Conservation (phyloP, 148 eudicot species). For the Vaccinium vitisidaea region DNA sequence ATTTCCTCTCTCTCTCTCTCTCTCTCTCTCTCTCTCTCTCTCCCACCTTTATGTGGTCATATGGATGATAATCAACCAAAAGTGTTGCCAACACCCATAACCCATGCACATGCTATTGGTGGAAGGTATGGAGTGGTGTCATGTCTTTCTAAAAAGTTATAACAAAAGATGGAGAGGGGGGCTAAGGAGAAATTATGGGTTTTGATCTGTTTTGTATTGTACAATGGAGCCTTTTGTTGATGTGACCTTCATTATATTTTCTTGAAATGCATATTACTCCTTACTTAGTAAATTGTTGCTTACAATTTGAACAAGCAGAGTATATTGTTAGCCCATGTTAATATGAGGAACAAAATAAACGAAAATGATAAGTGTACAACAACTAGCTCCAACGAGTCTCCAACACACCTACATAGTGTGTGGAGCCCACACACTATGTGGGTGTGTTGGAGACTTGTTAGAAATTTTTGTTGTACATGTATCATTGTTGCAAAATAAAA, state of each 20-base stretch:
- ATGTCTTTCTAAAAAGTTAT: neutral
- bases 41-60: conserved; percentile 5
- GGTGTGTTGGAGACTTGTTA: too few species aligned
- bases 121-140: conserved; percentile 27
- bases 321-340: too few species aligned
- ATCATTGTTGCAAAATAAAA: too few species aligned
- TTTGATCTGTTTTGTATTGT: conserved; percentile 5
- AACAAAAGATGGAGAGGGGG: neutral
- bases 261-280: too few species aligned
- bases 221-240: conserved; percentile 8
- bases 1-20: neutral
- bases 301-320: too few species aligned
- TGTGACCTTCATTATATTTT: neutral
- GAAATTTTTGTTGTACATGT: too few species aligned
- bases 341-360: too few species aligned
- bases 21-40: neutral
- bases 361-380: too few species aligned
- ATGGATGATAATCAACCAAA: conserved; percentile 19
- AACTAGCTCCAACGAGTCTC: too few species aligned
- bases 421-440: too few species aligned
- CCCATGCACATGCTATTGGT: conserved; percentile 28
- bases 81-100: conserved; percentile 24
- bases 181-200: neutral
- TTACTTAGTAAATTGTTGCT: too few species aligned
- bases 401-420: too few species aligned